Conservation (phyloP, 805 yeast species). For the Teunomyces panamensis region DNA sequence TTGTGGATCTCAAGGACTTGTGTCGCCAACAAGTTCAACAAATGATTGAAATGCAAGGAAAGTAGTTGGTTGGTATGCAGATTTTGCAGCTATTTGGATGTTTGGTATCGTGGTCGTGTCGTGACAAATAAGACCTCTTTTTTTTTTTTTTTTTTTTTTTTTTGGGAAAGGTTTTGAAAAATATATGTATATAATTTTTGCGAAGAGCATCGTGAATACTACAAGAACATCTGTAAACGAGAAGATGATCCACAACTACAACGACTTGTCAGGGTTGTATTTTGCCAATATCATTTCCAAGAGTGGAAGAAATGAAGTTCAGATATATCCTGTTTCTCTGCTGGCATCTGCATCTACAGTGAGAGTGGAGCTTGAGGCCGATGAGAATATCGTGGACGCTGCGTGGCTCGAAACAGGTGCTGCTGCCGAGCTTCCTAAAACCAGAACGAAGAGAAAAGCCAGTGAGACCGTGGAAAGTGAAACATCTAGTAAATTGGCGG, state of each 20-base stretch:
- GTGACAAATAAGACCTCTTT: not conserved
- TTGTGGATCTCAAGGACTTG: slow-evolving; percentile 82
- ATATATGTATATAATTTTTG: not conserved
- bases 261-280: slow-evolving; percentile 29
- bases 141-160: too few relatives aligned
- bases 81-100: not conserved
- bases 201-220: slow-evolving; percentile 2
- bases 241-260: slow-evolving; percentile 5
- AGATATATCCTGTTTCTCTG: slow-evolving; percentile 30
- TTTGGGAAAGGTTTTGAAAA: too few relatives aligned
- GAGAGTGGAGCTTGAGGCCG: slow-evolving; percentile 40
- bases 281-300: slow-evolving; percentile 41
- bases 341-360: slow-evolving; percentile 18
- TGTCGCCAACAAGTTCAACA: slow-evolving; percentile 83
- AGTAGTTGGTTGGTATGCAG: not conserved
- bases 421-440: slow-evolving; percentile 14
- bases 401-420: slow-evolving; percentile 30
- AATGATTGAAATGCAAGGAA: slow-evolving; percentile 43
- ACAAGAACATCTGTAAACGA: slow-evolving; percentile 1
- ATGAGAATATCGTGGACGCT: slow-evolving; percentile 32
- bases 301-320: slow-evolving; percentile 46
- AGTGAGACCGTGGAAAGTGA: not conserved
- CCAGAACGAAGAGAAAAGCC: slow-evolving; percentile 16
- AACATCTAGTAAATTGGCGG: slow-evolving; percentile 22
- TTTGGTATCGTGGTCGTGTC: not conserved